These are phyloP conservation scores for Saussurea involucrata DNA, from an alignment of 129 eudicot species.

Conservation along the genomic window DNA sequence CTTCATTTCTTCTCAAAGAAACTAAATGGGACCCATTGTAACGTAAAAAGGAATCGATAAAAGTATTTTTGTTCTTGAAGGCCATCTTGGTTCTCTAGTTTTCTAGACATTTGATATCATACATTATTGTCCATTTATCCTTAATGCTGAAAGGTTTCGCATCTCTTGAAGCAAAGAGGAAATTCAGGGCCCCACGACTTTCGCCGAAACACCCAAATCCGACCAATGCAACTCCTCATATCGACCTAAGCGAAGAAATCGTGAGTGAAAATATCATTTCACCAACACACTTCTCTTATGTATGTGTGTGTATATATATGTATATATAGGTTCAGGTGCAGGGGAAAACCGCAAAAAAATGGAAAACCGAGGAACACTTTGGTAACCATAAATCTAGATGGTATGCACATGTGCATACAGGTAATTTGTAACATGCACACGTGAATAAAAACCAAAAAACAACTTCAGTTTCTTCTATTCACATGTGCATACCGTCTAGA, in stretches of 20 bases:
- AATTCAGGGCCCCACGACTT: slow-evolving; percentile 70
- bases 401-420: no score
- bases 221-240: slow-evolving; percentile 13
- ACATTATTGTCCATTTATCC: slow-evolving; percentile 17
- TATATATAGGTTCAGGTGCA: no score
- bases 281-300: neutral
- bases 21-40: neutral
- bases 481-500: no score
- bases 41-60: neutral
- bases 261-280: slow-evolving; percentile 20
- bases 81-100: neutral
- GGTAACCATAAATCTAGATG: no score
- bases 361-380: no score
- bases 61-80: neutral
- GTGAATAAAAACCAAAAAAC: no score
- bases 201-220: slow-evolving; percentile 48
- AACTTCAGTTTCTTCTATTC: no score
- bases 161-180: slow-evolving; percentile 89
- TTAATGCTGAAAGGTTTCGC: slow-evolving; percentile 76
- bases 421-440: no score
- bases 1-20: neutral
- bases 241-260: slow-evolving; percentile 27
- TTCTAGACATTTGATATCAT: neutral
- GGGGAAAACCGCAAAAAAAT: no score
- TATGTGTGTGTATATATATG: no score